Evolutionary conservation across 805 yeast genomes (phyloP), one percentile per base, ranked within the genome.

Genomic region (Candida glaebosa): DNA sequence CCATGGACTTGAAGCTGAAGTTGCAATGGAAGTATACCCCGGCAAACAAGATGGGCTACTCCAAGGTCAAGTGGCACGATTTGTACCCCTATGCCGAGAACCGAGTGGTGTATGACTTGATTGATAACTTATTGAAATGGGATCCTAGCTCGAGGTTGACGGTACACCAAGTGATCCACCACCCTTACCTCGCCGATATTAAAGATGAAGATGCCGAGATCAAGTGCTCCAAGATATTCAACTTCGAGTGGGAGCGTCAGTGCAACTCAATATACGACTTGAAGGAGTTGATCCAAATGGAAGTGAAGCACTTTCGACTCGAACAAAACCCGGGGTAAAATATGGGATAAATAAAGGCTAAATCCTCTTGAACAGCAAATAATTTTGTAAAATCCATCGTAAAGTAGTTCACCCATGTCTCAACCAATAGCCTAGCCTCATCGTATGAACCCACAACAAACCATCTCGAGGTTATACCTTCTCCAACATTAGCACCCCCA

Each of bases 11-110:
- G 2, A 58, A 80, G 5, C 45, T 41, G 6, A 51, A 50, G 42
- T 43, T 52, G 19, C 49, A 54, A 17, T 68, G 73, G 73, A 74
- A 67, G 34, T 73, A 62, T 47, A 58, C 53, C 25, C 61, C 67
- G 34, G 15, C 15, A 8, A 28, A 28, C 14, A 54, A 63, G 28
- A 57, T 60, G 0, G 34, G 42, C n/a, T 24, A 18, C 3, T 18
- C 40, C 47, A 18, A 35, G n/a, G 50, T 48, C 8, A 44, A 48
- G 12, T 84, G 90, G 87, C 44, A 51, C 1, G 57, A 61, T 0
- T 50, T 84, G 2, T 84, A 79, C 51, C 90, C 95, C 2, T 78
- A 69, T 56, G 87, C 89, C 1, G 68, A 76, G 8, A 46, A 41
- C 0, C 58, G 57, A 1, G 84, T 85, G 2, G 61, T 69, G 7